These are phyloP conservation scores for Thermoascus crustaceus DNA, from an alignment of 2,329 filamentous ascomycete genomes.

Conservation along the genomic window DNA sequence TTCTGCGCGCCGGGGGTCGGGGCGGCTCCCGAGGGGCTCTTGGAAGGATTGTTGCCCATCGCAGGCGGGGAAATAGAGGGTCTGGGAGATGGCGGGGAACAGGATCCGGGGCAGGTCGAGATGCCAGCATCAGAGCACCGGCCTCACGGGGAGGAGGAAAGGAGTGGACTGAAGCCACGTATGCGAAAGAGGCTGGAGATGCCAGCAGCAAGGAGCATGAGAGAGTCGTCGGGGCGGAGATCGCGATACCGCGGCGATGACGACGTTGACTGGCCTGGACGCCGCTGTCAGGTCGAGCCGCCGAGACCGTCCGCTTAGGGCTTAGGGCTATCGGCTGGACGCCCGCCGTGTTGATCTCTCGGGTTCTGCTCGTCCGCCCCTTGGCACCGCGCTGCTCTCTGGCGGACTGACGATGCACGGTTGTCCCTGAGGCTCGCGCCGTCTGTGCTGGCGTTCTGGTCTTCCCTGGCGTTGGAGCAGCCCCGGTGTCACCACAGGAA, in stretches of 20 bases:
- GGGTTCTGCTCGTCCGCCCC: conserved; percentile 3
- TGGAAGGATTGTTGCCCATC: conserved; percentile 45
- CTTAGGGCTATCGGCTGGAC: conserved; percentile 14
- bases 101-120: conserved; percentile 10
- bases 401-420: too few species aligned
- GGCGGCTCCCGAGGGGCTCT: conserved; percentile 28
- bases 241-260: conserved; percentile 14
- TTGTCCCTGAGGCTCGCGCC: too few species aligned
- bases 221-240: too few species aligned
- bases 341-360: conserved; percentile 9
- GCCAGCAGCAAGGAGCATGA: conserved; percentile 4
- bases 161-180: conserved; percentile 1
- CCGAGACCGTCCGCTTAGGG: conserved; percentile 13
- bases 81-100: conserved; percentile 7
- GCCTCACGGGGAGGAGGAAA: conserved; percentile 8
- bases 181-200: conserved; percentile 7
- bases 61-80: conserved; percentile 17
- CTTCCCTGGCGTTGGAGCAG: too few species aligned
- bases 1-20: conserved; percentile 18
- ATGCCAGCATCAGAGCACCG: conserved; percentile 18
- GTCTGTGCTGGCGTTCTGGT: too few species aligned
- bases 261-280: conserved; percentile 7
- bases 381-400: too few species aligned
- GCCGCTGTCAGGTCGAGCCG: conserved; percentile 9
- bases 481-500: too few species aligned